These are phyloP conservation scores for Venturia nashicola DNA, from an alignment of 2,329 filamentous ascomycete species.

Conservation along the genomic window DNA sequence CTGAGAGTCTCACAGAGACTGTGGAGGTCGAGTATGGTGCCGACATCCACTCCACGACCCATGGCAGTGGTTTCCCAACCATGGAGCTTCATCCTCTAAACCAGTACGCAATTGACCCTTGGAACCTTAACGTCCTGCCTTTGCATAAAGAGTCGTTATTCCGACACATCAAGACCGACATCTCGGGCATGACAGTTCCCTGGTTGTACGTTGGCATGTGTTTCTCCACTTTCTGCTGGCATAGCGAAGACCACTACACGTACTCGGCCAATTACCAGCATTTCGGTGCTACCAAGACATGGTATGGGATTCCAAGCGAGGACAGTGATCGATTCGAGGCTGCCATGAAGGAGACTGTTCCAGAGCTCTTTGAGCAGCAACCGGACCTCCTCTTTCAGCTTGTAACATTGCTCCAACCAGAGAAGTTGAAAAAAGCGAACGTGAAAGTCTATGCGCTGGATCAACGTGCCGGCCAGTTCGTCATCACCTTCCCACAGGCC, in stretches of 20 bases:
- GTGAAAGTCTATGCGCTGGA: constrained; percentile 92
- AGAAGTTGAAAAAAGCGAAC: constrained; percentile 83
- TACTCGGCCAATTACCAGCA: constrained; percentile 99
- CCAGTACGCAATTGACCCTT: constrained; percentile 76
- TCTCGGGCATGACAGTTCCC: constrained; percentile 97
- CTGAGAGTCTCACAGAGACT: constrained; percentile 85
- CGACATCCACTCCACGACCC: constrained; percentile 95
- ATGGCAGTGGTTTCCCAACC: constrained; percentile 93
- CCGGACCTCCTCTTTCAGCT: constrained; percentile 93
- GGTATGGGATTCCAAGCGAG: constrained; percentile 93
- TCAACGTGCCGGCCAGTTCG: constrained; percentile 88
- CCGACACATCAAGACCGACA: constrained; percentile 93
- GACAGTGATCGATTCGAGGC: constrained; percentile 91
- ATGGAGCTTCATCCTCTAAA: constrained; percentile 83
- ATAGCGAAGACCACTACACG: constrained; percentile 95
- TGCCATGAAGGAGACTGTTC: constrained; percentile 89
- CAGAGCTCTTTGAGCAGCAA: constrained; percentile 92
- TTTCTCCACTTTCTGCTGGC: constrained; percentile 99
- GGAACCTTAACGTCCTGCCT: constrained; percentile 91
- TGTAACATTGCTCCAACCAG: constrained; percentile 88
- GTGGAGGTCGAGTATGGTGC: constrained; percentile 97
- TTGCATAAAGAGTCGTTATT: constrained; percentile 87
- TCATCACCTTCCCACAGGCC: constrained; percentile 91
- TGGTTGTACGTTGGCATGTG: constrained; percentile 99
- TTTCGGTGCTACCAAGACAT: constrained; percentile 95